Percentiles rank a stretch among this genome's conserved stretches.
phyloP scores from a whole-genome alignment of 1,284 basidiomycete genomes.

The Phylloboletellus chloephorus region DNA sequence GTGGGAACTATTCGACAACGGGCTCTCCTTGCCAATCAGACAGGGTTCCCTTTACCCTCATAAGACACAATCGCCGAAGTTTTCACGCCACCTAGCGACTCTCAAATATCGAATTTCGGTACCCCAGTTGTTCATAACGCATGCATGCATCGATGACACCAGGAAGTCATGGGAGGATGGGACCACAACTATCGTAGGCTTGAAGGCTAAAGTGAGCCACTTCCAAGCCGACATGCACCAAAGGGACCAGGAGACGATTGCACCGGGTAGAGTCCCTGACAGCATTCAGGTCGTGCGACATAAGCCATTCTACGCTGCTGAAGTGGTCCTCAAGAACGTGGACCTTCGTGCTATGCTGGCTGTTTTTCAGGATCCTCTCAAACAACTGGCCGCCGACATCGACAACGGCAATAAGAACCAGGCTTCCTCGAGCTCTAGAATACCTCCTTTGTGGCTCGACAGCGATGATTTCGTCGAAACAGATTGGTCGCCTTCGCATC shows the following conservation, averaged over 20 bases:
- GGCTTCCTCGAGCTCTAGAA: constrained; percentile 24
- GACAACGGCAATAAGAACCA: constrained; percentile 24
- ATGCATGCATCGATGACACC: constrained; percentile 81
- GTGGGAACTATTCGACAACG: constrained; percentile 83
- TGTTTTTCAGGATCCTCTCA: constrained; percentile 69
- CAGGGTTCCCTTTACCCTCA: constrained; percentile 80
- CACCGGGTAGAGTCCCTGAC: constrained; percentile 43
- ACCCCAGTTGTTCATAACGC: constrained; percentile 78
- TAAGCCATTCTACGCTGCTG: constrained; percentile 92
- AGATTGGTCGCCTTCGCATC: constrained; percentile 53
- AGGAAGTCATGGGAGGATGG: constrained; percentile 77
- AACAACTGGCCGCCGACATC: constrained; percentile 41
- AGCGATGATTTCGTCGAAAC: constrained; percentile 82
- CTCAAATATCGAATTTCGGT: constrained; percentile 89
- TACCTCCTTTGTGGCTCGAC: constrained; percentile 66
- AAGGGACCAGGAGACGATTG: constrained; percentile 74
- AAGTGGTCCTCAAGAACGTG: constrained; percentile 75
- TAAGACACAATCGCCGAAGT: constrained; percentile 79
- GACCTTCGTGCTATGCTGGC: constrained; percentile 79
- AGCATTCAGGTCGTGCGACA: constrained; percentile 58
- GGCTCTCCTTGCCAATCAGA: constrained; percentile 79
- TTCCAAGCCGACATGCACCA: constrained; percentile 93
- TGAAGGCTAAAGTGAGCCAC: constrained; percentile 77
- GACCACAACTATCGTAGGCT: constrained; percentile 74
- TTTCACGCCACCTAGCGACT: constrained; percentile 85